A percentile compares a stretch with the other conserved stretches of the same genome.
These are phyloP conservation scores for Funneliformis geosporum DNA, from an alignment of 192 early-diverging fungal genomes.

Conservation along the genomic window DNA sequence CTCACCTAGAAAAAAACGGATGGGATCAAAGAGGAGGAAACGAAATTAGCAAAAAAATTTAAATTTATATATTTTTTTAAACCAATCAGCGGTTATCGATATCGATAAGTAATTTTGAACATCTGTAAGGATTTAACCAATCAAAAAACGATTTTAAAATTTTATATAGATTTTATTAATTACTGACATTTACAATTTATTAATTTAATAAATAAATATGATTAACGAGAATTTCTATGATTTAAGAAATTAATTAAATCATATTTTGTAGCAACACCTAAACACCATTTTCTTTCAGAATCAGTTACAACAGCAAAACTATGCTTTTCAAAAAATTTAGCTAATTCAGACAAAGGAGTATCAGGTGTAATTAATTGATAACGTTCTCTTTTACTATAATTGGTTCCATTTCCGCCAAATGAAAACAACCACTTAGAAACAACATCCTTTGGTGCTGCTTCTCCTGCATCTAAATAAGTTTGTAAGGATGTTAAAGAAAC, in stretches of 20 bases:
- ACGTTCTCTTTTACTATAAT: not conserved
- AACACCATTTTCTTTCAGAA: conserved; percentile 71
- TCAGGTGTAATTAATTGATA: conserved; percentile 81
- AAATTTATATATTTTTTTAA: too few relatives aligned
- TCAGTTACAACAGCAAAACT: conserved; percentile 85
- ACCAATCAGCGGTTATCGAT: too few relatives aligned
- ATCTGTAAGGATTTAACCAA: too few relatives aligned
- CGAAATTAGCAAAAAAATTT: too few relatives aligned
- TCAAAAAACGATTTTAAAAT: too few relatives aligned
- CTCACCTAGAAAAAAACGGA: too few relatives aligned
- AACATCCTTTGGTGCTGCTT: conserved; percentile 47
- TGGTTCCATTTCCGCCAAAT: conserved; percentile 45
- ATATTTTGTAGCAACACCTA: conserved; percentile 79
- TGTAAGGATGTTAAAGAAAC: conserved; percentile 68
- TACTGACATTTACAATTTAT: too few relatives aligned
- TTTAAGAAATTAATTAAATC: conserved; percentile 73
- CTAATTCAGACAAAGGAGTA: conserved; percentile 75
- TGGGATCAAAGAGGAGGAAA: too few relatives aligned
- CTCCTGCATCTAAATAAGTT: conserved; percentile 54
- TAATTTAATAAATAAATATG: not conserved
- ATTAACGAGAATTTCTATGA: conserved; percentile 43
- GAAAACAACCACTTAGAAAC: conserved; percentile 68
- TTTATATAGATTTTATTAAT: too few relatives aligned
- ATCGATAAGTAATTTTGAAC: too few relatives aligned
- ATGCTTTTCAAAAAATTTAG: conserved; percentile 81